Conservation (phyloP, 2,329 filamentous ascomycete genomes). For the Phaeophleospora eucalypticola region DNA sequence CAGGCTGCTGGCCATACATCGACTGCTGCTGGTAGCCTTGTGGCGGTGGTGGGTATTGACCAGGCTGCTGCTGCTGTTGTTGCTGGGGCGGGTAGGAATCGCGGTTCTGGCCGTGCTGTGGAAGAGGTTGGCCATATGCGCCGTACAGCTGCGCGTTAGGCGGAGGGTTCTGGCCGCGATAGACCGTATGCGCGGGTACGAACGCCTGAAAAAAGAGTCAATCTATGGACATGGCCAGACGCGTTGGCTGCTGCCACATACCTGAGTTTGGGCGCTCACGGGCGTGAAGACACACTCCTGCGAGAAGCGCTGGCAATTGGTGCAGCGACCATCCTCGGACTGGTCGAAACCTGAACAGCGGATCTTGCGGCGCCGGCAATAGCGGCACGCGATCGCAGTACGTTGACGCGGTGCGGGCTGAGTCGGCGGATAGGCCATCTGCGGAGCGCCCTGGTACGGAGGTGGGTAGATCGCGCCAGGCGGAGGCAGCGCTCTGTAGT, state of each 20-base stretch:
- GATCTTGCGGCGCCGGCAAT: conserved; percentile 62
- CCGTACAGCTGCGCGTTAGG: conserved; percentile 45
- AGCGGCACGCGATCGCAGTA: conserved; percentile 58
- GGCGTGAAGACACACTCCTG: conserved; percentile 76
- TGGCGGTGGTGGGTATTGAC: conserved; percentile 37
- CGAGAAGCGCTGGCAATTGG: conserved; percentile 68
- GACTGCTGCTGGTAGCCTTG: conserved; percentile 41
- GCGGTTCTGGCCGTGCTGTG: conserved; percentile 30
- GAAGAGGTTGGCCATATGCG: conserved; percentile 49
- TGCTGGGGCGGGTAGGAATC: conserved; percentile 32
- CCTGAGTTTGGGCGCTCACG: conserved; percentile 66
- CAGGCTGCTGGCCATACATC: conserved; percentile 38
- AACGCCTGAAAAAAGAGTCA: conserved; percentile 47
- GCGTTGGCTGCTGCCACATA: neutral
- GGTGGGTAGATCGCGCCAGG: conserved; percentile 44
- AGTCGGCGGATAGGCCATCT: conserved; percentile 39
- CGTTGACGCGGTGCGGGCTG: conserved; percentile 56
- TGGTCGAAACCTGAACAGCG: conserved; percentile 72
- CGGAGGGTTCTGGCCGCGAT: conserved; percentile 43
- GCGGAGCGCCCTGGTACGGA: conserved; percentile 37
- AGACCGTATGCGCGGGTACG: conserved; percentile 67
- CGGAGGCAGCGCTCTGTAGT: conserved; percentile 43
- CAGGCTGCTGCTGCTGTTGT: conserved; percentile 27
- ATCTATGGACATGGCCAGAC: neutral
- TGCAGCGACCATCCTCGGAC: conserved; percentile 67